Evolutionary conservation across 768 basidiomycete species (phyloP), one percentile per base, ranked within the genome.

Genomic region (Mycena albidolilacea): DNA sequence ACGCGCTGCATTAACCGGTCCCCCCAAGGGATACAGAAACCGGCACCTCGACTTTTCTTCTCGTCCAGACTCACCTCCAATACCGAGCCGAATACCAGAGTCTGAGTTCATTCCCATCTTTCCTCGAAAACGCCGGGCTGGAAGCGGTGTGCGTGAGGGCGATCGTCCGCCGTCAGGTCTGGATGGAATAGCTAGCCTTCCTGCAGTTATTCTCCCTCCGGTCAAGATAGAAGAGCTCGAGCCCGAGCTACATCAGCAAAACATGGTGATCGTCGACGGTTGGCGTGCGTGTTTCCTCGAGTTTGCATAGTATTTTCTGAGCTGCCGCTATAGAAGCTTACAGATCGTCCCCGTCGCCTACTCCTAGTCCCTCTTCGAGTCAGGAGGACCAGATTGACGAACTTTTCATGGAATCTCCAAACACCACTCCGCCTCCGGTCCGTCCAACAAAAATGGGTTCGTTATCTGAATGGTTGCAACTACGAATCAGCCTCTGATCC

Each of bases 251-350:
- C 81, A 85, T n/a, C 78, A 77, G 43, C 84, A 86, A 62, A 88
- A 89, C 78, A 87, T 94, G 84, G 81, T 86, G 10, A 76, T 92
- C 43, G 87, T 93, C 0, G 85, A 89, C 79, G 93, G 92, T 38
- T 92, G 92, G 91, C 79, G 93, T 93, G 77, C 55, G 88, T 61
- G 59, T 72, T 44, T 64, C 17, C 48, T 44, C 71, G 17, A 19
- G 58, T 44, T 48, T 12, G 57, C 59, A 37, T 46, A 7, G n/a
- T 67, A 10, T 21, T 58, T 3, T 50, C 63, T 60, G 57, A 59
- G 50, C n/a, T 48, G 39, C 55, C 9, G 69, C 10, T 52, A 30
- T 54, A 87, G 85, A 85, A 50, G 84, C 85, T 0, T 82, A 84
- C 71, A 76, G 81, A 59, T 86, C 86, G 8, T 85, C 85, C 17